Evolutionary conservation across 139 green algal genomes (phyloP), one percentile per base, ranked within the genome.

Genomic region (Gonium pectorale): DNA sequence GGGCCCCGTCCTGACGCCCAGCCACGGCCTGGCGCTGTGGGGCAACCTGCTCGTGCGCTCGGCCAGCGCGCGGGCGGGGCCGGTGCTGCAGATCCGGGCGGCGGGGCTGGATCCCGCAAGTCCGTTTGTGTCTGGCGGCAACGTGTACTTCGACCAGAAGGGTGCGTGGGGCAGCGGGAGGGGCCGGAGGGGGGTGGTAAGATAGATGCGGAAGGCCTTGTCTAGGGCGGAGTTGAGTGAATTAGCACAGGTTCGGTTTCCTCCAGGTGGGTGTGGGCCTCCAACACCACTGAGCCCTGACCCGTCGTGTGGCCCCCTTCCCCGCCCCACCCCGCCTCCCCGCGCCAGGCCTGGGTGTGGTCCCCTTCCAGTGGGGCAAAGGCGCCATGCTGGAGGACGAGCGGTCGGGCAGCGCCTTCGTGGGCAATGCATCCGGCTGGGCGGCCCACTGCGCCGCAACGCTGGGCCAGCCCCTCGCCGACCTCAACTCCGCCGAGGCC

Each of bases 331-430:
- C n/a, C n/a, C n/a, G n/a, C n/a, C n/a, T n/a, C n/a, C n/a, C n/a
- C n/a, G 13, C n/a, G 3, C 38, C 46, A 60, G 51, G 73, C 13
- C 52, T 69, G 60, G 59, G 74, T 13, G 9, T 29, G 5, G 49
- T 59, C 24, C 51, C 52, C 9, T 86, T 86, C 54, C 52, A 71
- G 54, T 86, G 80, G 80, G 81, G 81, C 69, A 40, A 38, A 26
- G 69, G 81, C 40, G 81, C 69, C 31, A 81, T 86, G 69, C 56
- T 86, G 81, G 81, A 86, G 41, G 81, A 86, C 69, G 81, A 86
- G 81, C 81, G 81, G 0, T 2, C 21, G 22, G 22, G 4, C 52
- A 52, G 13, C 33, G 4, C n/a, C 38, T 86, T 86, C 33, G 54
- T 81, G 19, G 81, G 81, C 54, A 86, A 86, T 69, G 54, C 41